These are phyloP conservation scores for Aquilaria malaccensis DNA, from an alignment of 345 rosid species.

Conservation along the genomic window DNA sequence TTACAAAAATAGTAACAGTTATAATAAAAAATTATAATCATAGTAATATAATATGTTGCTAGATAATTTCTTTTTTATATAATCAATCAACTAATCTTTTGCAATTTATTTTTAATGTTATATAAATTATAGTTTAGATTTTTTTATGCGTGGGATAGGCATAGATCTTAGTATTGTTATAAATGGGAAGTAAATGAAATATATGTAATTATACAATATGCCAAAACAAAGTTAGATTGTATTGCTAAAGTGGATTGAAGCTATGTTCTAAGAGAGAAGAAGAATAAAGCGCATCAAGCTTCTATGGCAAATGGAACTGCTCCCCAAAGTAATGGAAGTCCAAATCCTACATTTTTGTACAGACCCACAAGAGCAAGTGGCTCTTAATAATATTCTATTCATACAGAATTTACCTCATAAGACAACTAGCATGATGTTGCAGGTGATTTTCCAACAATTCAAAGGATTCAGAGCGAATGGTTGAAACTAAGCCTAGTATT, in stretches of 20 bases:
- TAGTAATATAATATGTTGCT: no score
- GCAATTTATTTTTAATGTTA: no score
- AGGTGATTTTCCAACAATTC: slow-evolving; percentile 67
- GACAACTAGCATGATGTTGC: slow-evolving; percentile 82
- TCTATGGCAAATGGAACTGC: slow-evolving; percentile 50
- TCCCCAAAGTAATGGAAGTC: slow-evolving; percentile 41
- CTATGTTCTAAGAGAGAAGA: slow-evolving; percentile 75
- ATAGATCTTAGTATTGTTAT: no score
- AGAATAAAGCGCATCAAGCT: slow-evolving; percentile 59
- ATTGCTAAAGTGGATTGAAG: slow-evolving; percentile 78
- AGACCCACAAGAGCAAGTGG: slow-evolving; percentile 48
- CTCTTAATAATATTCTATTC: slow-evolving; percentile 81
- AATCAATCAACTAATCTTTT: no score
- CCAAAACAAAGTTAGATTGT: slow-evolving; percentile 87
- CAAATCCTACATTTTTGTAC: slow-evolving; percentile 42
- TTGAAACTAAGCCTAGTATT: slow-evolving; percentile 88
- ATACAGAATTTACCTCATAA: slow-evolving; percentile 87
- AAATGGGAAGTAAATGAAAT: no score
- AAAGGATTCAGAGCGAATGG: slow-evolving; percentile 88
- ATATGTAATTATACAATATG: slow-evolving; percentile 47
- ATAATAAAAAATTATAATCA: no score
- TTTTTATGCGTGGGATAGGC: no score
- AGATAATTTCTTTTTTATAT: no score
- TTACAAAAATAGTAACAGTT: no score
- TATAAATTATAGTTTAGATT: no score